Evolutionary conservation across 106 monocot species (phyloP).

Genomic region (Triglochin maritima): DNA sequence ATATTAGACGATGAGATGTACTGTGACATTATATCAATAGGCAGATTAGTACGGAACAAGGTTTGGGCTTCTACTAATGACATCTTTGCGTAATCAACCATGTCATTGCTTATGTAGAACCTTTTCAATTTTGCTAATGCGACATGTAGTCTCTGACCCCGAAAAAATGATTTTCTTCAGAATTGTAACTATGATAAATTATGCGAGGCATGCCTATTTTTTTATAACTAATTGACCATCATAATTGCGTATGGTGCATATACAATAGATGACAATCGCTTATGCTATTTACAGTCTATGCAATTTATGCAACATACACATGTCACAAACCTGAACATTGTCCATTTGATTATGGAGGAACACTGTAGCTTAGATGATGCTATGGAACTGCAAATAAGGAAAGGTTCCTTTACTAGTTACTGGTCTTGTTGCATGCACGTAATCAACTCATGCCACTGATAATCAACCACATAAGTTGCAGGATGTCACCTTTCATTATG

Average conservation of each 20-base stretch:
- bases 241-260: neutral
- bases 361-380: too few relatives aligned
- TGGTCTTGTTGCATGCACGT: too few relatives aligned
- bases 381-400: too few relatives aligned
- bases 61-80: conserved; percentile 9
- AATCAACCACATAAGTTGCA: too few relatives aligned
- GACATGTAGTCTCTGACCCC: neutral
- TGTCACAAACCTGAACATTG: too few relatives aligned
- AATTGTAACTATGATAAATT: neutral
- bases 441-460: too few relatives aligned
- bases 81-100: neutral
- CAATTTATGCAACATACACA: too few relatives aligned
- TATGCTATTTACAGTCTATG: too few relatives aligned
- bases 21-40: conserved; percentile 94
- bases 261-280: too few relatives aligned
- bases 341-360: too few relatives aligned
- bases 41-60: conserved; percentile 78
- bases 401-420: too few relatives aligned
- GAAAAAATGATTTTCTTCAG: neutral
- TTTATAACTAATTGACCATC: neutral
- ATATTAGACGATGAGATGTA: conserved; percentile 93
- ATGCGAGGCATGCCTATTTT: neutral
- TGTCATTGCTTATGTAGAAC: neutral
- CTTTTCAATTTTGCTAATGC: neutral
- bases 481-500: too few relatives aligned